Conservation (phyloP, 2,329 filamentous ascomycete genomes). For the Phoma sp. region DNA sequence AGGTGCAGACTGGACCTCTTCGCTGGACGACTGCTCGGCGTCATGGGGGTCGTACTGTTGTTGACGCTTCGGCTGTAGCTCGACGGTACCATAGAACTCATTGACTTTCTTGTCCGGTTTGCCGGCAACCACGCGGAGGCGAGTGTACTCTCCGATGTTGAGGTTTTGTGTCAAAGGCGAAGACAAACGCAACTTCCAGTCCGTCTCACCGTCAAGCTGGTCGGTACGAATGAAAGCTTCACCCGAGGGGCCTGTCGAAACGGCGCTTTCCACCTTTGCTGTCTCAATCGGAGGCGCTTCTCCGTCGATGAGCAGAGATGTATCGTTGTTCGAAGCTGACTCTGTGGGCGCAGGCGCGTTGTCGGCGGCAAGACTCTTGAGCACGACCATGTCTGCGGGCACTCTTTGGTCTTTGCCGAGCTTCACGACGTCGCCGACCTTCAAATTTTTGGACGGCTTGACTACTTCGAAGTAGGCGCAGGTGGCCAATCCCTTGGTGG, state of each 20-base stretch:
- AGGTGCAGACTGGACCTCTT: slow-evolving; percentile 65
- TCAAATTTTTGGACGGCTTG: slow-evolving; percentile 86
- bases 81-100: slow-evolving; percentile 89
- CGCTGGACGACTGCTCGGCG: slow-evolving; percentile 25
- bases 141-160: slow-evolving; percentile 70
- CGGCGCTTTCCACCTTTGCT: slow-evolving; percentile 22
- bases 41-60: slow-evolving; percentile 55
- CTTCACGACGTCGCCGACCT: slow-evolving; percentile 94
- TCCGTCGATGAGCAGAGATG: slow-evolving; percentile 30
- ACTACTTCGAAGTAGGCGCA: slow-evolving; percentile 69
- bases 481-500: slow-evolving; percentile 45
- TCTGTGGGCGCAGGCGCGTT: slow-evolving; percentile 14
- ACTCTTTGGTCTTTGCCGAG: slow-evolving; percentile 90
- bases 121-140: slow-evolving; percentile 75
- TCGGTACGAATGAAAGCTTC: slow-evolving; percentile 98
- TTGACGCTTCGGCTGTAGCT: slow-evolving; percentile 66
- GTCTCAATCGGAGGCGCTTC: slow-evolving; percentile 22
- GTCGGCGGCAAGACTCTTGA: slow-evolving; percentile 73
- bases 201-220: slow-evolving; percentile 95
- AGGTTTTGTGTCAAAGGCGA: slow-evolving; percentile 86
- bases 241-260: slow-evolving; percentile 59
- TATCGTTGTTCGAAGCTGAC: neutral
- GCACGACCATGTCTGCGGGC: slow-evolving; percentile 89
- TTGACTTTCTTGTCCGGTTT: slow-evolving; percentile 95
- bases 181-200: slow-evolving; percentile 94